A percentile compares a stretch with the other conserved stretches of the same genome.
Conservation (phyloP, 2,329 filamentous ascomycete genomes). For the Rhinocladiella similis region DNA sequence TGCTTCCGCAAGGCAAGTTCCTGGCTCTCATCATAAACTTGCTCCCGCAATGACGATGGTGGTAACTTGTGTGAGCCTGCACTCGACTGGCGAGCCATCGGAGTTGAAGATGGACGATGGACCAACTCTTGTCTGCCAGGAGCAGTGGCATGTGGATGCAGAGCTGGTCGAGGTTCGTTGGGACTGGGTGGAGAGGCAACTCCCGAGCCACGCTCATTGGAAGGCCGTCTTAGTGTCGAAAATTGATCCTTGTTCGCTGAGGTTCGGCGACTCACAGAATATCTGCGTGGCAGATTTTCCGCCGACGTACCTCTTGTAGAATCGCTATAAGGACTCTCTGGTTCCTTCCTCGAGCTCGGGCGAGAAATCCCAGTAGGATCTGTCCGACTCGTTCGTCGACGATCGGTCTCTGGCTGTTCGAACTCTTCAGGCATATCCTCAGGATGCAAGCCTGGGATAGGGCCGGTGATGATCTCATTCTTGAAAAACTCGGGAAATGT, state of each 20-base stretch:
- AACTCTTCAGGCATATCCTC: slow-evolving; percentile 62
- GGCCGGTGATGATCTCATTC: slow-evolving; percentile 68
- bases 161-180: slow-evolving; percentile 31
- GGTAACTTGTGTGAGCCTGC: slow-evolving; percentile 32
- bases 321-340: slow-evolving; percentile 27
- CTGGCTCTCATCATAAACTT: slow-evolving; percentile 41
- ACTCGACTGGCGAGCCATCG: slow-evolving; percentile 65
- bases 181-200: slow-evolving; percentile 32
- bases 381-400: slow-evolving; percentile 23
- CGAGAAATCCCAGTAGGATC: slow-evolving; percentile 23
- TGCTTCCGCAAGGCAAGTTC: slow-evolving; percentile 33
- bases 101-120: slow-evolving; percentile 39
- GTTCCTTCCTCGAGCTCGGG: slow-evolving; percentile 23
- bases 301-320: slow-evolving; percentile 16
- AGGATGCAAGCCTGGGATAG: slow-evolving; percentile 78
- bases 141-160: slow-evolving; percentile 40
- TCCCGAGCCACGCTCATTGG: slow-evolving; percentile 9
- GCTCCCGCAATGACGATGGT: slow-evolving; percentile 51
- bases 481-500: slow-evolving; percentile 84
- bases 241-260: slow-evolving; percentile 24
- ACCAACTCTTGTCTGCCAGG: slow-evolving; percentile 41
- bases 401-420: slow-evolving; percentile 7
- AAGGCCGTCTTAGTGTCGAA: slow-evolving; percentile 9
- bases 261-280: slow-evolving; percentile 18
- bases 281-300: slow-evolving; percentile 18